Percentiles rank a stretch among this genome's conserved stretches.
Conservation (phyloP, 768 basidiomycete genomes). For the Podaxis sp. region DNA sequence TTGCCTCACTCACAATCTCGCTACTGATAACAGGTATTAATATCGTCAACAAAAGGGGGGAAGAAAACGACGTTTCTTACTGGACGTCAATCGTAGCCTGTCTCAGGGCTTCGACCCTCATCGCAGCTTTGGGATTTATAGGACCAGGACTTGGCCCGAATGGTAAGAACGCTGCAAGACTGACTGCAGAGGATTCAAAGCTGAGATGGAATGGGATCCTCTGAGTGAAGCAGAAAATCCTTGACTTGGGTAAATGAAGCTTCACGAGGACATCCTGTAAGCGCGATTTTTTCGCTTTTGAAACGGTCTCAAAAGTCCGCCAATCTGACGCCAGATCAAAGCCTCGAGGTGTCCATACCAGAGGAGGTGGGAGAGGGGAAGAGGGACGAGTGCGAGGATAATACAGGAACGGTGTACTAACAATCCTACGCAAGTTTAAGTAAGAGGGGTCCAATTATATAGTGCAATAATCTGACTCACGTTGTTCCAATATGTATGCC, state of each 20-base stretch:
- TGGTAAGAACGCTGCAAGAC: conserved; percentile 61
- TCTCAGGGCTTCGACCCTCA: conserved; percentile 60
- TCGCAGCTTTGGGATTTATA: conserved; percentile 32
- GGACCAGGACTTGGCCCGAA: conserved; percentile 46
- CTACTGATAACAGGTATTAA: conserved; percentile 34
- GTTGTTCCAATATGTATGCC: conserved; percentile 49
- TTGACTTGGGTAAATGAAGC: conserved; percentile 55
- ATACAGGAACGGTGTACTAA: conserved; percentile 64
- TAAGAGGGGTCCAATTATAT: conserved; percentile 7
- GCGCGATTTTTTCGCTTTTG: conserved; percentile 35
- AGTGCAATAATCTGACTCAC: conserved; percentile 34
- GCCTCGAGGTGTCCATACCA: conserved; percentile 26
- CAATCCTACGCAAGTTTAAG: conserved; percentile 32
- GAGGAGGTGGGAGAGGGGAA: conserved; percentile 32
- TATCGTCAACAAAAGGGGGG: background rate
- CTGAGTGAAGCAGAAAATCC: conserved; percentile 55
- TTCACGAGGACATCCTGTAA: conserved; percentile 40
- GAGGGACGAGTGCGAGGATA: conserved; percentile 69
- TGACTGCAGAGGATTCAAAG: conserved; percentile 52
- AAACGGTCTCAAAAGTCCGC: conserved; percentile 41
- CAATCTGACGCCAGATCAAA: conserved; percentile 49
- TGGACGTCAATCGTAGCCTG: conserved; percentile 69
- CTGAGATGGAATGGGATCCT: conserved; percentile 68
- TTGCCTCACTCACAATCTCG: conserved; percentile 44
- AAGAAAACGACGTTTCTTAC: conserved; percentile 23